These are phyloP conservation scores for Candida sp. DNA, from an alignment of 1,139 yeast species.

Conservation along the genomic window DNA sequence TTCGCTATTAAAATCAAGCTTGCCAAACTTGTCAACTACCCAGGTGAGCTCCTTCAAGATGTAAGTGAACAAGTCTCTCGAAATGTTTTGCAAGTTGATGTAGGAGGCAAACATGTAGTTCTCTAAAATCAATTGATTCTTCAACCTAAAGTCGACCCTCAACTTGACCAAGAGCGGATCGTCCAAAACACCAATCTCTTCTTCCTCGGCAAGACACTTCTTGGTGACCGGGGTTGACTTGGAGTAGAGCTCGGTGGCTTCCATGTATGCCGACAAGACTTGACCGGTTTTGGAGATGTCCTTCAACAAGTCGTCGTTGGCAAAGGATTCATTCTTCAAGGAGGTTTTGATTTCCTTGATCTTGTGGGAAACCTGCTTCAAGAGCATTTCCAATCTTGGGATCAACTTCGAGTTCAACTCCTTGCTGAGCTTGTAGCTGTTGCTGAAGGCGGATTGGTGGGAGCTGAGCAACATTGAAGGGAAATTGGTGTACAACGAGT, in stretches of 20 bases:
- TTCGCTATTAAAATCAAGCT: conserved; percentile 21
- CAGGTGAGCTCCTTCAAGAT: conserved; percentile 41
- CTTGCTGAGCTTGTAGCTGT: conserved; percentile 32
- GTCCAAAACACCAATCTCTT: conserved; percentile 30
- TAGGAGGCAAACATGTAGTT: conserved; percentile 50
- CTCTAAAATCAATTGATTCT: conserved; percentile 46
- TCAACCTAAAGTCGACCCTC: conserved; percentile 44
- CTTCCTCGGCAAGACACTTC: conserved; percentile 25
- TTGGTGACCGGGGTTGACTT: conserved; percentile 30
- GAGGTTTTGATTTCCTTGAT: conserved; percentile 49
- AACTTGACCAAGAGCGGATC: conserved; percentile 50
- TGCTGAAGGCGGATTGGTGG: conserved; percentile 33
- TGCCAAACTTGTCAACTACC: conserved; percentile 40
- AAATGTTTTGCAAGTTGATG: conserved; percentile 46
- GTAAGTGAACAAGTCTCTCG: conserved; percentile 44
- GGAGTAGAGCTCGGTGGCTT: conserved; percentile 39
- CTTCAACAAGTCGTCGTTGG: conserved; percentile 37
- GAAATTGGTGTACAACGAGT: conserved; percentile 36
- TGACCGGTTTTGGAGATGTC: conserved; percentile 48
- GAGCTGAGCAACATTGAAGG: conserved; percentile 42
- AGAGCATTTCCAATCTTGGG: conserved; percentile 42
- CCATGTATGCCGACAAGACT: conserved; percentile 33
- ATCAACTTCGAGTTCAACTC: conserved; percentile 39
- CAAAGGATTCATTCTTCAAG: conserved; percentile 48
- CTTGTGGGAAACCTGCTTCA: conserved; percentile 40